phyloP scores from a whole-genome alignment of 202 grass and related monocot genomes.

The Elaeis oleifera region DNA sequence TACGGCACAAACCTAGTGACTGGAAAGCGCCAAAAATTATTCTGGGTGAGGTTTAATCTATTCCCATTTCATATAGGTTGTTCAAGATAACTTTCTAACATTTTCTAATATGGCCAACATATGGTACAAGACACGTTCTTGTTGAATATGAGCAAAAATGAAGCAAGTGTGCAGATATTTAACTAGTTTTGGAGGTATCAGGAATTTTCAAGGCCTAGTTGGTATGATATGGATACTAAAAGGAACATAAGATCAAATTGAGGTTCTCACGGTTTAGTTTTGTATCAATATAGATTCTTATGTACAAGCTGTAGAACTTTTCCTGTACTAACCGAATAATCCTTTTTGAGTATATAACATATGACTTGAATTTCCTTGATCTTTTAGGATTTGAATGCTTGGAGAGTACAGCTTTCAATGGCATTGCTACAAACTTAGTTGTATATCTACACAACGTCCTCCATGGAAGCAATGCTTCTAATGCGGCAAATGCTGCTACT shows the following conservation, averaged over 20 bases:
- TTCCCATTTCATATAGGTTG: not conserved
- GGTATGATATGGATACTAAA: too few species aligned
- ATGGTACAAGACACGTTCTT: too few species aligned
- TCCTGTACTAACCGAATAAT: too few species aligned
- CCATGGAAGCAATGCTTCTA: constrained; percentile 71
- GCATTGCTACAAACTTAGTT: constrained; percentile 75
- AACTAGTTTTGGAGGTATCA: too few species aligned
- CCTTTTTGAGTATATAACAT: not conserved
- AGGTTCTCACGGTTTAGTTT: too few species aligned
- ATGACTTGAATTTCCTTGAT: not conserved
- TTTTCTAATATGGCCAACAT: too few species aligned
- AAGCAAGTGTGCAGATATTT: too few species aligned
- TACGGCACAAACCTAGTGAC: constrained; percentile 38
- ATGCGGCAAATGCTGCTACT: constrained; percentile 60
- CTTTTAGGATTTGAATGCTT: constrained; percentile 68
- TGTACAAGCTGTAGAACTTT: too few species aligned
- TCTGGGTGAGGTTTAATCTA: constrained; percentile 35
- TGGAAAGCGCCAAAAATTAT: constrained; percentile 72
- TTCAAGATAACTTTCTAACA: not conserved
- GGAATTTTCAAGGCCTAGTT: too few species aligned
- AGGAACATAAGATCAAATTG: too few species aligned
- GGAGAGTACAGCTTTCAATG: constrained; percentile 71
- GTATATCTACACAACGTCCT: constrained; percentile 77
- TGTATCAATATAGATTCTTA: too few species aligned
- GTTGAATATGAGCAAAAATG: too few species aligned